Percentiles rank a stretch among this genome's conserved stretches.
Conservation (phyloP, 805 yeast genomes). For the Hanseniaspora meyeri region DNA sequence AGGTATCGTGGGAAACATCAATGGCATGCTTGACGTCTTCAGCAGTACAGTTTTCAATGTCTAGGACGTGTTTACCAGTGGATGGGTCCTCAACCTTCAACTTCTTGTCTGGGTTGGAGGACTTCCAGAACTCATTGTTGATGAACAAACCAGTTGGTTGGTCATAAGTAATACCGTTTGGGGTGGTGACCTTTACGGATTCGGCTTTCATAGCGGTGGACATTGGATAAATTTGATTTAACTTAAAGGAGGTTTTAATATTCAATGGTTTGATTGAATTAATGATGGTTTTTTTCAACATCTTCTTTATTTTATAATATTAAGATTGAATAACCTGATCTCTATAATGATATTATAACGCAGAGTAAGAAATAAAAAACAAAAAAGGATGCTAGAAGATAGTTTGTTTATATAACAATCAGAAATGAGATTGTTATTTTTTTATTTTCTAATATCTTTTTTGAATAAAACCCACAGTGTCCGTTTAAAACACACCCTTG, state of each 20-base stretch:
- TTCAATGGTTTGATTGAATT: conserved; percentile 3
- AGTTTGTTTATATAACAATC: no score
- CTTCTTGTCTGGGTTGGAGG: conserved; percentile 42
- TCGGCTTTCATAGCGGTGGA: conserved; percentile 19
- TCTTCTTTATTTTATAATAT: background rate
- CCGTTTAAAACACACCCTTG: no score
- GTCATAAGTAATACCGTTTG: conserved; percentile 52
- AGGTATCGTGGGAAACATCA: conserved; percentile 28
- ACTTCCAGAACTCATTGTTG: conserved; percentile 61
- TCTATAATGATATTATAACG: no score
- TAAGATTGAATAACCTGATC: no score
- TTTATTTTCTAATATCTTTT: no score
- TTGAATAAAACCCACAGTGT: no score
- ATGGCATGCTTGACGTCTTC: conserved; percentile 63
- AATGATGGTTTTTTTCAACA: background rate
- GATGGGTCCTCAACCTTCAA: conserved; percentile 45
- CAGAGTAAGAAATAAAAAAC: no score
- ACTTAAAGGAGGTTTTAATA: background rate
- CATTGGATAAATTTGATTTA: conserved; percentile 1
- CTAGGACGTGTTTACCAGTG: conserved; percentile 49
- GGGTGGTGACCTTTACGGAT: conserved; percentile 39
- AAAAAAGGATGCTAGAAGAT: no score
- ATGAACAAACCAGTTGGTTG: conserved; percentile 87
- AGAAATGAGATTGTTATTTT: no score
- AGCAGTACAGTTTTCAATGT: conserved; percentile 45